Evolutionary conservation across 306 rosid genomes (phyloP), one percentile per base, ranked within the genome.

Genomic region (Erythrophleum fordii): DNA sequence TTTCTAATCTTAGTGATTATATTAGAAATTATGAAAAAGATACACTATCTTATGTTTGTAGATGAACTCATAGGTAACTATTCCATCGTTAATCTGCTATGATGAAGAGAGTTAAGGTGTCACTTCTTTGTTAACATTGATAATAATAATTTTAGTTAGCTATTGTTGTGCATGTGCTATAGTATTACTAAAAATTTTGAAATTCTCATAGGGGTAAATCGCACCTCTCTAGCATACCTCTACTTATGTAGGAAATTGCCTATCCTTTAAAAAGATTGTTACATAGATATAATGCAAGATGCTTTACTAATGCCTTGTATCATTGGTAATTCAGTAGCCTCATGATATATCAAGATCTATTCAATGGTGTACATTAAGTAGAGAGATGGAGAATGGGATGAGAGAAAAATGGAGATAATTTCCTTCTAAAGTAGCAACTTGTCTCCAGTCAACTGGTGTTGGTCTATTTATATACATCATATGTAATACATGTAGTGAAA

Each of bases 251-350:
- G 45, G 75, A 75, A 74, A 16, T 29, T 83, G 18, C 59, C 59
- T 49, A 52, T 46, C 59, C 80, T 56, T 86, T 53, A 48, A 86
- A 76, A 45, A 55, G 39, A 64, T 78, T 70, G 52, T 44, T 22
- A 3, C 20, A 16, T 49, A 34, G 44, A 58, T 76, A 22, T 66
- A 56, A 42, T 60, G 58, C 13, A 64, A 78, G 71, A 34, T 80
- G 53, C 44, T 61, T 83, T 74, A 65, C 49, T 31, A 55, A 55
- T 77, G 65, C 79, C 76, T 72, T 79, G 66, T 6, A 72, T 78
- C 73, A 34, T 71, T 80, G 41, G 39, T 35, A 26, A 62, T 77
- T 76, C 44, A 52, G 68, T 46, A 60, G 73, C 69, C 20, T 67
- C 10, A 1, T 77, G 18, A 29, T 72, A 35, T 60, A 14, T 72